phyloP scores from a whole-genome alignment of 352 stramenopile species.

The Phytophthora constricta region DNA sequence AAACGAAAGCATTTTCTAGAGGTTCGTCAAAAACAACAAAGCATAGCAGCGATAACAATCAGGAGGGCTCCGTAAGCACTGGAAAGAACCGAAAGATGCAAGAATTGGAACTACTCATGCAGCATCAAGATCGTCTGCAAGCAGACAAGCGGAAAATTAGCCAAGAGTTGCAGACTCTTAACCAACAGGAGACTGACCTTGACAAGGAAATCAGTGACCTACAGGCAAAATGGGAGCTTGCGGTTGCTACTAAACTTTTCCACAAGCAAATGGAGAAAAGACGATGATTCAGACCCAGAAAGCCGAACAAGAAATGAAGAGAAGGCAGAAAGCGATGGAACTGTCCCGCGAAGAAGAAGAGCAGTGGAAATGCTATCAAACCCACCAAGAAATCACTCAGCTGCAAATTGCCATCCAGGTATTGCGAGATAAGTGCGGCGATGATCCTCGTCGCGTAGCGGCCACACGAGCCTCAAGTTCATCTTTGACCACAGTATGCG shows the following conservation, averaged over 20 bases:
- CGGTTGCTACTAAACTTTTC: conserved; percentile 58
- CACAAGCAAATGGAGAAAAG: conserved; percentile 50
- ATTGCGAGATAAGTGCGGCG: conserved; percentile 25
- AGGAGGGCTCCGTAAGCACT: conserved; percentile 6
- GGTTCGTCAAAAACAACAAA: conserved; percentile 2
- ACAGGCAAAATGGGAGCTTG: conserved; percentile 49
- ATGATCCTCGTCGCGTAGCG: conserved; percentile 18
- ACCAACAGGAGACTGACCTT: conserved; percentile 36
- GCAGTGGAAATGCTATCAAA: conserved; percentile 58
- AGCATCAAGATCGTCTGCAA: conserved; percentile 43
- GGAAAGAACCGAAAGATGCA: conserved; percentile 35
- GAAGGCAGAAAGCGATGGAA: conserved; percentile 45
- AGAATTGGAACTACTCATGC: conserved; percentile 49
- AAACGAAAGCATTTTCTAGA: conserved; percentile 3
- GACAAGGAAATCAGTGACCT: conserved; percentile 42
- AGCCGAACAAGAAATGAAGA: conserved; percentile 45
- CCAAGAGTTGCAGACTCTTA: conserved; percentile 33
- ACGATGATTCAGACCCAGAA: conserved; percentile 17
- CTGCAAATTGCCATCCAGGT: conserved; percentile 63
- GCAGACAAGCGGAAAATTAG: conserved; percentile 43
- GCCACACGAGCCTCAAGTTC: conserved; percentile 21
- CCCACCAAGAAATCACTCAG: conserved; percentile 63
- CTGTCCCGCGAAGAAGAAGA: conserved; percentile 63
- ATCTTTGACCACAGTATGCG: conserved; percentile 38
- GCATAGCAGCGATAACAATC: conserved; percentile 7